Evolutionary conservation across 768 basidiomycete genomes (phyloP), one percentile per base, ranked within the genome.

Genomic region (Serendipita indica): DNA sequence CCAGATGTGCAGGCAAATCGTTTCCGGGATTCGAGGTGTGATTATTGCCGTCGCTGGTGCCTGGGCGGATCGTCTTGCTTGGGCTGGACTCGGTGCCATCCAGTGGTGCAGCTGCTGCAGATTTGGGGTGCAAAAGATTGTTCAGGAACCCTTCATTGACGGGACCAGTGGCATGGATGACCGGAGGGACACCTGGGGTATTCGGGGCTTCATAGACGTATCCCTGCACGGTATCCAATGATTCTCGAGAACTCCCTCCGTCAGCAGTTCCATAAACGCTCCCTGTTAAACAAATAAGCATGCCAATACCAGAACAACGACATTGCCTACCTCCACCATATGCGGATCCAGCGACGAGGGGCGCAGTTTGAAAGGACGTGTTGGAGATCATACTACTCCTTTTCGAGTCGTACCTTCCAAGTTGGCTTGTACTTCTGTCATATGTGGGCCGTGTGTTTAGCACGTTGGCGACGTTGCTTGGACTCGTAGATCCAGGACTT

Each of bases 261-360:
- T 54, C 49, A 4, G 49, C 49, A 4, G 49, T 54, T 27, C 49
- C 49, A 30, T 54, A 54, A 28, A 54, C 49, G n/a, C 49, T 54
- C 4, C 16, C 49, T 54, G 25, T 25, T 7, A 54, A 54, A 12
- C 22, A 46, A 20, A 43, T n/a, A n/a, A 1, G 41, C n/a, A 43
- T 25, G n/a, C 41, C n/a, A 43, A 6, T 25, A n/a, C 18, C 41
- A 7, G n/a, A n/a, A 7, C 27, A n/a, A 43, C 18, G 5, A n/a
- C 41, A 5, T 43, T 7, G 27, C 41, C 3, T n/a, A 43, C 41
- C 41, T n/a, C 41, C 41, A 25, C 41, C 41, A 43, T 43, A 43
- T 18, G 18, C 27, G 18, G 41, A 43, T n/a, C 41, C 41, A 18
- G 18, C 41, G 7, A 43, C 41, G 18, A 43, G 41, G 5, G 41